phyloP scores from a whole-genome alignment of 306 rosid species.

The Gynostemma pentaphyllum region DNA sequence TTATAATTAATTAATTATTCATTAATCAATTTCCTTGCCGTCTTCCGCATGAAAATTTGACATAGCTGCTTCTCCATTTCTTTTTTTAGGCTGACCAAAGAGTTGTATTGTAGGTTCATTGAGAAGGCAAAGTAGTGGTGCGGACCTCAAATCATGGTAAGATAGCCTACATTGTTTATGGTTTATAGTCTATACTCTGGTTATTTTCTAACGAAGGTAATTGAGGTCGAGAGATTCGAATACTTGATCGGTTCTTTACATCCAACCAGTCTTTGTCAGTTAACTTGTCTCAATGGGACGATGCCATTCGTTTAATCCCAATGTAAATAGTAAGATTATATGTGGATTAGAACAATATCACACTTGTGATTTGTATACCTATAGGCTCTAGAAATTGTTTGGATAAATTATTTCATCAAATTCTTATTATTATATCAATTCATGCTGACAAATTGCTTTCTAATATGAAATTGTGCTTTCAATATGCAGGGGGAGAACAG shows the following conservation, averaged over 20 bases:
- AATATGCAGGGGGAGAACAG: constrained; percentile 50
- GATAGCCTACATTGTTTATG: not conserved
- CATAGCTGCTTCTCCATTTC: not conserved
- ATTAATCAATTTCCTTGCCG: too few relatives aligned
- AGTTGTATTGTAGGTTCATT: constrained; percentile 32
- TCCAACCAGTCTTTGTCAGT: too few relatives aligned
- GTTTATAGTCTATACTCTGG: not conserved
- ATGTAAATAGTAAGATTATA: too few relatives aligned
- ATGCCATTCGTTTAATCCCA: too few relatives aligned
- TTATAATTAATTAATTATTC: not conserved
- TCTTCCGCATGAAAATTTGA: too few relatives aligned
- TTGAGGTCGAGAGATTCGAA: too few relatives aligned
- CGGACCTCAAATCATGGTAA: constrained; percentile 57
- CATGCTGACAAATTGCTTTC: not conserved
- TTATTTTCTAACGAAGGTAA: too few relatives aligned
- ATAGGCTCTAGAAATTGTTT: too few relatives aligned
- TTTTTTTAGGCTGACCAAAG: not conserved
- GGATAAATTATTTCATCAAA: not conserved
- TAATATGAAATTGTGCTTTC: not conserved
- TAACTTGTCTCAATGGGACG: too few relatives aligned
- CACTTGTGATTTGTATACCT: not conserved
- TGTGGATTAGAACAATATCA: too few relatives aligned
- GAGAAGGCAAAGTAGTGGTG: constrained; percentile 58
- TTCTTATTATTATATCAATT: not conserved
- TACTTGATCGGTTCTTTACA: too few relatives aligned